phyloP scores from a whole-genome alignment of 1,284 basidiomycete species.

The Thecaphora thlaspeos region DNA sequence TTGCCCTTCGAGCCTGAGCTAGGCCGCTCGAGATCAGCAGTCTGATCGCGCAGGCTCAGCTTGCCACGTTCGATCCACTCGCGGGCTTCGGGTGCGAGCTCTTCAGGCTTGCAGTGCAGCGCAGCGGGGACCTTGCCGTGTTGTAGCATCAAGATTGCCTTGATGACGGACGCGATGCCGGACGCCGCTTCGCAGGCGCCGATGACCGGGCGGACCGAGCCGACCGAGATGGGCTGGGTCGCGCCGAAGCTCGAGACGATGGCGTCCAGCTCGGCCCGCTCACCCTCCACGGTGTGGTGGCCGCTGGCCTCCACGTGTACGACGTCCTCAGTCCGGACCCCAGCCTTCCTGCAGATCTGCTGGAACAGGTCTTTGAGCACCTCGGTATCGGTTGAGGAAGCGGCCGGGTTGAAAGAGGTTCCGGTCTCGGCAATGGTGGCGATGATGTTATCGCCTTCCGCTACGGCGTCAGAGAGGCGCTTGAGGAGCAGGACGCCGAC shows the following conservation, averaged over 20 bases:
- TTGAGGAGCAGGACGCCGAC: slow-evolving; percentile 38
- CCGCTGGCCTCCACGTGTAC: slow-evolving; percentile 36
- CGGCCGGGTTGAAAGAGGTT: slow-evolving; percentile 16
- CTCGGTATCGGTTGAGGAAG: background rate
- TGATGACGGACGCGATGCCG: slow-evolving; percentile 33
- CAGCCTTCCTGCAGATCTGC: slow-evolving; percentile 2
- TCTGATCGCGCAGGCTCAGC: background rate
- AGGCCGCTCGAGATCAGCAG: too few species aligned
- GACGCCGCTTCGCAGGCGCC: slow-evolving; percentile 35
- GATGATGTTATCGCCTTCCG: slow-evolving; percentile 31
- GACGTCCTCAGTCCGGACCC: slow-evolving; percentile 2
- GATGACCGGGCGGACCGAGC: slow-evolving; percentile 24
- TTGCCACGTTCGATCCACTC: background rate
- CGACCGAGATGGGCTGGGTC: slow-evolving; percentile 11
- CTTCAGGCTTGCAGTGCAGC: background rate
- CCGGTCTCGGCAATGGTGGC: slow-evolving; percentile 21
- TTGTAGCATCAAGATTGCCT: slow-evolving; percentile 27
- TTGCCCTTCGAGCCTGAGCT: too few species aligned
- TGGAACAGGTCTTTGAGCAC: background rate
- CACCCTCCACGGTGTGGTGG: slow-evolving; percentile 14
- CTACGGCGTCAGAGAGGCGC: slow-evolving; percentile 29
- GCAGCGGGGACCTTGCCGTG: slow-evolving; percentile 4
- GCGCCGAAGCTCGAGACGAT: slow-evolving; percentile 6
- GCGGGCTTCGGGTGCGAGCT: background rate
- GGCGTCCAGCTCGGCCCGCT: slow-evolving; percentile 29